Evolutionary conservation across 1,139 yeast species (phyloP).

Genomic region (Scheffersomyces lignicola): DNA sequence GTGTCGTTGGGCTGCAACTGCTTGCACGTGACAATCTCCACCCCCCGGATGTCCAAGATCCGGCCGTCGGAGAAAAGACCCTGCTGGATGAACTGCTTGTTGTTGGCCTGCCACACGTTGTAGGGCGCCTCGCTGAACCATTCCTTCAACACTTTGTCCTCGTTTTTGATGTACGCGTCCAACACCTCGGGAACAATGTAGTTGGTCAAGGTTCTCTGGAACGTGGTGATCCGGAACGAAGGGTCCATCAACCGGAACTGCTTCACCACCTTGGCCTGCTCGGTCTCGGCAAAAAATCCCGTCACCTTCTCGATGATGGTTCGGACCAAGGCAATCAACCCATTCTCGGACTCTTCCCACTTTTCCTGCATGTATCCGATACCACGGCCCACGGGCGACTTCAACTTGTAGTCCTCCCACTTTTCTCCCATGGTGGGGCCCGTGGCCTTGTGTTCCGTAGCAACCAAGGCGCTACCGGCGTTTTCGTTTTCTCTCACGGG

Average conservation of each 20-base stretch:
- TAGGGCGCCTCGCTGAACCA: conserved; percentile 98
- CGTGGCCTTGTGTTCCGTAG: conserved; percentile 76
- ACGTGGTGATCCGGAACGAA: conserved; percentile 73
- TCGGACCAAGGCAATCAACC: conserved; percentile 78
- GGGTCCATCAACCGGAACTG: conserved; percentile 92
- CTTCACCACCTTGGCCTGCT: conserved; percentile 85
- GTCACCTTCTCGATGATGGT: conserved; percentile 79
- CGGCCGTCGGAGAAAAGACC: conserved; percentile 90
- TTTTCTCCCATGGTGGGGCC: conserved; percentile 71
- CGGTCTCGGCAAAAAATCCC: conserved; percentile 93
- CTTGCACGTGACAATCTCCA: conserved; percentile 88
- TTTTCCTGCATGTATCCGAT: conserved; percentile 63
- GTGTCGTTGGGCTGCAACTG: conserved; percentile 86
- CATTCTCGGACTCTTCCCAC: conserved; percentile 96
- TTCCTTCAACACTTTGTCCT: conserved; percentile 72
- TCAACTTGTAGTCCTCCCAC: conserved; percentile 68
- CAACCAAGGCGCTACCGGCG: conserved; percentile 83
- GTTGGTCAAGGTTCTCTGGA: conserved; percentile 82
- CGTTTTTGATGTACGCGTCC: conserved; percentile 95
- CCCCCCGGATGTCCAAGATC: conserved; percentile 92
- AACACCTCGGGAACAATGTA: conserved; percentile 93
- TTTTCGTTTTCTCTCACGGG: conserved; percentile 77
- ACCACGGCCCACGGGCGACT: conserved; percentile 68
- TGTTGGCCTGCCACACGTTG: conserved; percentile 92
- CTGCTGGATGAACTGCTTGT: conserved; percentile 89